phyloP scores from a whole-genome alignment of 2,329 filamentous ascomycete species.

The Penicillium sp. region DNA sequence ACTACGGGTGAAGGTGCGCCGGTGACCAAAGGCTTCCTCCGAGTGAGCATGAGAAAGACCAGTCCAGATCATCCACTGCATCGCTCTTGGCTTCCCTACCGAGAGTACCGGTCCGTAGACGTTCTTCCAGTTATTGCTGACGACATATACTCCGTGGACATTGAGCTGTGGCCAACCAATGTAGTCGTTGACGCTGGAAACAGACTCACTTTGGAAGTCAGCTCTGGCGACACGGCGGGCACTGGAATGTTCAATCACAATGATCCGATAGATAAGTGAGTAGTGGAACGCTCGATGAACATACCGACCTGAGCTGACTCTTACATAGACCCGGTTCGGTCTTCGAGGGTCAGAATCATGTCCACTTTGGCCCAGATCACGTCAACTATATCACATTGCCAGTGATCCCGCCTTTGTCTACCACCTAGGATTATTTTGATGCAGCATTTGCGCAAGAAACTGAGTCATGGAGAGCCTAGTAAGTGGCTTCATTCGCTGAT shows the following conservation, averaged over 20 bases:
- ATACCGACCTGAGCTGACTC: neutral
- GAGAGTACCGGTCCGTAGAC: constrained; percentile 43
- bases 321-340: neutral
- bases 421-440: no score
- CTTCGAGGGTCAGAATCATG: neutral
- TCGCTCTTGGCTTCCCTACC: constrained; percentile 45
- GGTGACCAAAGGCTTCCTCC: constrained; percentile 52
- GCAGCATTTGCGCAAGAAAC: no score
- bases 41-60: constrained; percentile 47
- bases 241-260: constrained; percentile 2
- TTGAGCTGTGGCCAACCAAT: constrained; percentile 36
- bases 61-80: constrained; percentile 44
- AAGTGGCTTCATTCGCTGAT: no score
- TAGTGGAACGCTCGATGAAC: neutral
- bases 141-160: constrained; percentile 48
- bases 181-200: constrained; percentile 24
- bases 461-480: no score
- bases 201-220: constrained; percentile 7
- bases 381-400: neutral
- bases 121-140: constrained; percentile 44
- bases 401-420: neutral
- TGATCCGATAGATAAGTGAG: constrained; percentile 2
- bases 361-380: neutral
- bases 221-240: constrained; percentile 1
- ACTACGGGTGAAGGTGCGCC: constrained; percentile 53